phyloP scores from a whole-genome alignment of 2,329 filamentous ascomycete species.

The Fusarium beomiforme region DNA sequence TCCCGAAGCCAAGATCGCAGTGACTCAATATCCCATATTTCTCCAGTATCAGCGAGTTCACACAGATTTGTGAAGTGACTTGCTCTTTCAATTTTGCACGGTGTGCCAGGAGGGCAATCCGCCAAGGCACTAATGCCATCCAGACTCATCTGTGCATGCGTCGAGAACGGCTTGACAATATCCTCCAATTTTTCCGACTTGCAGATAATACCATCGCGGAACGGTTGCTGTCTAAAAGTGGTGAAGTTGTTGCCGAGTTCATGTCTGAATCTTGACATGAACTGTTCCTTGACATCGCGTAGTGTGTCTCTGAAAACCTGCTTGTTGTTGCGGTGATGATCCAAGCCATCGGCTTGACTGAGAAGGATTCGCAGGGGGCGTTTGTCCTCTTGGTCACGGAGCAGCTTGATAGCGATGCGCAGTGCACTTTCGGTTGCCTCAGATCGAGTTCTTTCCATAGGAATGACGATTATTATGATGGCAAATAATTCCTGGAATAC shows the following conservation, averaged over 20 bases:
- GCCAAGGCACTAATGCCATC: neutral
- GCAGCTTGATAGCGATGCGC: neutral
- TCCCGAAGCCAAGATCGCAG: neutral
- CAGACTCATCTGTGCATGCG: neutral
- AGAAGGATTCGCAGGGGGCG: neutral
- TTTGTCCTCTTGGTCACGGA: neutral
- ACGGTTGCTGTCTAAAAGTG: neutral
- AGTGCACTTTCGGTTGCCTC: neutral
- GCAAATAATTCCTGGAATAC: conserved; percentile 4
- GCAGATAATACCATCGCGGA: neutral
- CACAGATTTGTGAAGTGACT: neutral
- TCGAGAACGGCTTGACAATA: neutral
- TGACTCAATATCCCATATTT: conserved; percentile 14
- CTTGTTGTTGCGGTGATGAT: neutral
- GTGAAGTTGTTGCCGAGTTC: neutral
- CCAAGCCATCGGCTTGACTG: neutral
- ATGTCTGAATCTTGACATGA: neutral
- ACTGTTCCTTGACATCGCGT: neutral
- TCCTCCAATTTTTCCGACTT: neutral
- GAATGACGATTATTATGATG: neutral
- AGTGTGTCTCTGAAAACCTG: neutral
- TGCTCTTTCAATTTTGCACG: neutral
- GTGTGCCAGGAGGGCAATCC: neutral
- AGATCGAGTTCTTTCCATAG: neutral
- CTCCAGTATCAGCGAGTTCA: conserved; percentile 1